phyloP scores from a whole-genome alignment of 805 yeast species.

The Cyberlindnera japonica region DNA sequence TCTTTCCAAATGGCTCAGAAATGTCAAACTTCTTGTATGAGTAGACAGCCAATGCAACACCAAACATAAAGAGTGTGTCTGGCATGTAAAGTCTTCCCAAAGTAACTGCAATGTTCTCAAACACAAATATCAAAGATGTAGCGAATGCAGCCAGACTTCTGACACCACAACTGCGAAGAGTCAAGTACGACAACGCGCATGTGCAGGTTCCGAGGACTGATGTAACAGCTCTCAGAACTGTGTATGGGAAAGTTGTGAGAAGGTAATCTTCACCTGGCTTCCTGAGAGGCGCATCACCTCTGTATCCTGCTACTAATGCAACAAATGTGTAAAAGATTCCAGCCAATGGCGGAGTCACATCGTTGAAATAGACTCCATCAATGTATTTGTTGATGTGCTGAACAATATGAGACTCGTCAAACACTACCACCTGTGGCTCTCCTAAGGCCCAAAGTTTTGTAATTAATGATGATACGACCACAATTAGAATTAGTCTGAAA shows the following conservation, averaged over 20 bases:
- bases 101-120: conserved; percentile 66
- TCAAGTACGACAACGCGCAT: conserved; percentile 49
- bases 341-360: conserved; percentile 70
- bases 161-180: conserved; percentile 53
- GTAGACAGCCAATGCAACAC: conserved; percentile 46
- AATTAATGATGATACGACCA: conserved; percentile 20
- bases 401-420: conserved; percentile 45
- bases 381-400: conserved; percentile 42
- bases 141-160: conserved; percentile 45
- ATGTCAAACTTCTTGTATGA: conserved; percentile 48
- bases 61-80: conserved; percentile 43
- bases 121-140: conserved; percentile 47
- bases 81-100: conserved; percentile 47
- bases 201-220: conserved; percentile 52
- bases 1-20: conserved; percentile 38
- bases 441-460: conserved; percentile 19
- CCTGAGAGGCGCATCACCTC: conserved; percentile 32
- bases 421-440: conserved; percentile 34
- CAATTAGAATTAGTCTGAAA: conserved; percentile 14
- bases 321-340: conserved; percentile 55
- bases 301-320: conserved; percentile 49
- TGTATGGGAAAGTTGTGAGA: conserved; percentile 39
- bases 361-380: conserved; percentile 60
- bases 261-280: conserved; percentile 18
- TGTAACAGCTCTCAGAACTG: conserved; percentile 54